Percentiles rank a stretch among this genome's conserved stretches.
Conservation (phyloP, 2,329 filamentous ascomycete genomes). For the Thermothelomyces thermophilus region DNA sequence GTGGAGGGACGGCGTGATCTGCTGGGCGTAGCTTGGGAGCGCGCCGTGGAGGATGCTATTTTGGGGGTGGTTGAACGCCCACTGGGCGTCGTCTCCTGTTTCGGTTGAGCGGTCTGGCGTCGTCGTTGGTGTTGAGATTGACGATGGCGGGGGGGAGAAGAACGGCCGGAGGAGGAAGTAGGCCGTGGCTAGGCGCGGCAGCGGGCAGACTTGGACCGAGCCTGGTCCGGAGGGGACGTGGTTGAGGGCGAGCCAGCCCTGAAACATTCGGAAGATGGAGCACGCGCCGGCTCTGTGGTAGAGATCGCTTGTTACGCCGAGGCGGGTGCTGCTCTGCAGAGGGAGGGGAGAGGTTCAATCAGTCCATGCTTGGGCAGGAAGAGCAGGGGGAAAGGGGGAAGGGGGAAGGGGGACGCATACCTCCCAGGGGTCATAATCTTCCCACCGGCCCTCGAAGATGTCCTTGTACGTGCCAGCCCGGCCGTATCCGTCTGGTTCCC, state of each 20-base stretch:
- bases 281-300: constrained; percentile 69
- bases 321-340: constrained; percentile 42
- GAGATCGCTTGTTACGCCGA: constrained; percentile 59
- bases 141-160: constrained; percentile 39
- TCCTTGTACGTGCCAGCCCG: constrained; percentile 54
- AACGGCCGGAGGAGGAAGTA: constrained; percentile 75
- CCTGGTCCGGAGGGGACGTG: constrained; percentile 35
- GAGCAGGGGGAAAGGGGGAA: neutral
- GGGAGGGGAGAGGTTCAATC: neutral
- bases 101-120: constrained; percentile 26
- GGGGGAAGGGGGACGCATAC: constrained; percentile 28
- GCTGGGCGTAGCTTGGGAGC: constrained; percentile 60
- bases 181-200: constrained; percentile 64
- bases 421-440: constrained; percentile 71
- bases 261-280: constrained; percentile 69
- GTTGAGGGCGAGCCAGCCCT: constrained; percentile 67
- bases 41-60: constrained; percentile 62
- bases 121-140: neutral
- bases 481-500: constrained; percentile 58
- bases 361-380: neutral
- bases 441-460: constrained; percentile 64
- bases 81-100: constrained; percentile 33
- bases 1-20: constrained; percentile 61
- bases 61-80: constrained; percentile 41
- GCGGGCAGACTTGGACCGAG: constrained; percentile 63